Conservation (phyloP, 2,329 filamentous ascomycete species). For the Exophiala dermatitidis region DNA sequence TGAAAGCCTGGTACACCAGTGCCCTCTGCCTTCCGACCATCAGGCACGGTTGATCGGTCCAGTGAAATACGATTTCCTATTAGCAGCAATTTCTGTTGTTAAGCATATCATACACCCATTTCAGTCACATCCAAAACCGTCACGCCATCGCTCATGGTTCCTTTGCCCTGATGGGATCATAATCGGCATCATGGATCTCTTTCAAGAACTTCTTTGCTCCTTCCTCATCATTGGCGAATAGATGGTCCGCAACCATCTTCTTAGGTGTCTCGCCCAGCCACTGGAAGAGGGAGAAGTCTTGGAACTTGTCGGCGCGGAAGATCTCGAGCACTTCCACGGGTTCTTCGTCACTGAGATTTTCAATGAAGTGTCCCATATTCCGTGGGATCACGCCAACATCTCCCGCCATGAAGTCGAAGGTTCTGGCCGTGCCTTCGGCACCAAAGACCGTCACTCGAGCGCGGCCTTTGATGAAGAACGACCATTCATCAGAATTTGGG, state of each 20-base stretch:
- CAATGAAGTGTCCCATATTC: conserved; percentile 75
- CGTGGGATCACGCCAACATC: conserved; percentile 70
- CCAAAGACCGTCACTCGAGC: conserved; percentile 70
- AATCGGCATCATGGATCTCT: conserved; percentile 55
- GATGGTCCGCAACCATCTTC: conserved; percentile 57
- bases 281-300: conserved; percentile 66
- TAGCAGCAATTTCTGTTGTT: too few species aligned
- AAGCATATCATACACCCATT: too few species aligned
- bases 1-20: too few species aligned
- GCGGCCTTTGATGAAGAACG: conserved; percentile 65
- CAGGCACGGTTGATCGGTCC: too few species aligned
- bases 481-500: conserved; percentile 72
- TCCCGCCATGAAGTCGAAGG: conserved; percentile 67
- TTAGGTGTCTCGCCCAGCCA: conserved; percentile 68
- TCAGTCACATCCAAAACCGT: too few species aligned
- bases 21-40: too few species aligned
- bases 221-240: conserved; percentile 57
- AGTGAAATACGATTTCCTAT: too few species aligned
- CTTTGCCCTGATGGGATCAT: conserved; percentile 15
- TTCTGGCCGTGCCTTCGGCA: conserved; percentile 60
- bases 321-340: conserved; percentile 69
- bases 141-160: neutral
- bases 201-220: conserved; percentile 57
- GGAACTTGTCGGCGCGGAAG: conserved; percentile 63
- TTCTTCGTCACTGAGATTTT: conserved; percentile 68